These are phyloP conservation scores for Candida pini DNA, from an alignment of 805 yeast genomes.

Conservation along the genomic window DNA sequence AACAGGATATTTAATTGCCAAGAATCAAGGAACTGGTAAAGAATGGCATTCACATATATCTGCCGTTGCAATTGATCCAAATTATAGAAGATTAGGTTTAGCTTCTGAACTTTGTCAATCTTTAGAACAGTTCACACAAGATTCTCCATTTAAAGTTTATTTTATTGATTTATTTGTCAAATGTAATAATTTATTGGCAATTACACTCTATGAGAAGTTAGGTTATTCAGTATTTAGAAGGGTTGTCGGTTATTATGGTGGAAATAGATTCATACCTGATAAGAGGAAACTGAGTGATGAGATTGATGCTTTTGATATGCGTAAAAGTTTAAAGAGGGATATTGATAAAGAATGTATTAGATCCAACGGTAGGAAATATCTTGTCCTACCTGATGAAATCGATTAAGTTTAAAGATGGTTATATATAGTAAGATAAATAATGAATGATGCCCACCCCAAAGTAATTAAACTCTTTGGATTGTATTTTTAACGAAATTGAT, in stretches of 20 bases:
- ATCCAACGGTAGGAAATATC: constrained; percentile 51
- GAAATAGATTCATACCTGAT: constrained; percentile 31
- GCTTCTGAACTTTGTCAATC: constrained; percentile 76
- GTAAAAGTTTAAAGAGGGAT: constrained; percentile 60
- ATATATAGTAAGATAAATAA: not conserved
- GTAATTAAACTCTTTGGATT: no score
- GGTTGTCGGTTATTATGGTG: constrained; percentile 83
- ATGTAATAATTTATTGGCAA: constrained; percentile 75
- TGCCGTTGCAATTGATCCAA: constrained; percentile 85
- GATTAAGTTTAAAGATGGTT: constrained; percentile 37
- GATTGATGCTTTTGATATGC: constrained; percentile 86
- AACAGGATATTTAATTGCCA: constrained; percentile 90
- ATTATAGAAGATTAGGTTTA: constrained; percentile 77
- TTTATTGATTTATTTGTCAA: constrained; percentile 91
- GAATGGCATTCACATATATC: constrained; percentile 98
- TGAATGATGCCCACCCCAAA: no score
- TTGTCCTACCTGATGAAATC: constrained; percentile 64
- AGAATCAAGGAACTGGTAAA: constrained; percentile 77
- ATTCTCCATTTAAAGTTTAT: constrained; percentile 68
- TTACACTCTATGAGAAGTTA: constrained; percentile 74
- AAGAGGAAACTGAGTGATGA: constrained; percentile 51
- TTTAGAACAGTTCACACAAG: constrained; percentile 67
- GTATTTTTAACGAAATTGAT: no score
- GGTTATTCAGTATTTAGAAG: constrained; percentile 84
- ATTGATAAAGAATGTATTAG: constrained; percentile 46